These are phyloP conservation scores for Phytophthora sojae DNA, from an alignment of 352 stramenopile species.

Conservation along the genomic window DNA sequence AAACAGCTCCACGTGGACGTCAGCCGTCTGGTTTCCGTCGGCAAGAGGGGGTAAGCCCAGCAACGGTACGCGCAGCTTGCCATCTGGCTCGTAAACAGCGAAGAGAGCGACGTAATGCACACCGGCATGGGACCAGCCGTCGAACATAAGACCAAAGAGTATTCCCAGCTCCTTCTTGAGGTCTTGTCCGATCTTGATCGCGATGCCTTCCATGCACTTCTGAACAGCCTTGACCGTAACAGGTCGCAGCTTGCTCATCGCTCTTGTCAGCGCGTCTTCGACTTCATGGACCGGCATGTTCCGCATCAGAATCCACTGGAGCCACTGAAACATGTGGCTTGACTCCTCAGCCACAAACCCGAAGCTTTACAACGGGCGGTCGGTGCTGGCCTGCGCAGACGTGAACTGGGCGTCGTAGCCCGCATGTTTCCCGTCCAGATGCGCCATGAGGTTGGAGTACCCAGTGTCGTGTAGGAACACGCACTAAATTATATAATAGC, in stretches of 20 bases:
- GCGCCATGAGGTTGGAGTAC: constrained; percentile 13
- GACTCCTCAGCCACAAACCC: constrained; percentile 4
- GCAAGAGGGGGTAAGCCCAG: constrained; percentile 1
- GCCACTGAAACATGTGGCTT: constrained; percentile 6
- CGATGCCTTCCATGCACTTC: constrained; percentile 15
- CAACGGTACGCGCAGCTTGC: background rate
- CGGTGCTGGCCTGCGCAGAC: background rate
- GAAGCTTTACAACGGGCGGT: background rate
- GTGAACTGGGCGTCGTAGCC: background rate
- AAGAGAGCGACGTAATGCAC: constrained; percentile 10
- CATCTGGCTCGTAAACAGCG: constrained; percentile 1
- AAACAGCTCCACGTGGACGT: constrained; percentile 10
- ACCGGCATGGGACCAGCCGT: constrained; percentile 12
- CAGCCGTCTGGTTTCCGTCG: constrained; percentile 7
- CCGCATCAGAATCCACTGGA: constrained; percentile 10
- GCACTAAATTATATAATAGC: too few relatives aligned
- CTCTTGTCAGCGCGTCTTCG: constrained; percentile 2
- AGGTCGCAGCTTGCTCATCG: constrained; percentile 8
- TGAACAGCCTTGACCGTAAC: constrained; percentile 9
- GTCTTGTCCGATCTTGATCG: background rate
- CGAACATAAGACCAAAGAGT: constrained; percentile 20
- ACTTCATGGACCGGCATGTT: constrained; percentile 2
- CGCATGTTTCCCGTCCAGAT: background rate
- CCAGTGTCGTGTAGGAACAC: too few relatives aligned
- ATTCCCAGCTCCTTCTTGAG: constrained; percentile 4